Evolutionary conservation across 495 filamentous ascomycete genomes (phyloP), one percentile per base, ranked within the genome.

Genomic region (Penicillium bialowiezense): DNA sequence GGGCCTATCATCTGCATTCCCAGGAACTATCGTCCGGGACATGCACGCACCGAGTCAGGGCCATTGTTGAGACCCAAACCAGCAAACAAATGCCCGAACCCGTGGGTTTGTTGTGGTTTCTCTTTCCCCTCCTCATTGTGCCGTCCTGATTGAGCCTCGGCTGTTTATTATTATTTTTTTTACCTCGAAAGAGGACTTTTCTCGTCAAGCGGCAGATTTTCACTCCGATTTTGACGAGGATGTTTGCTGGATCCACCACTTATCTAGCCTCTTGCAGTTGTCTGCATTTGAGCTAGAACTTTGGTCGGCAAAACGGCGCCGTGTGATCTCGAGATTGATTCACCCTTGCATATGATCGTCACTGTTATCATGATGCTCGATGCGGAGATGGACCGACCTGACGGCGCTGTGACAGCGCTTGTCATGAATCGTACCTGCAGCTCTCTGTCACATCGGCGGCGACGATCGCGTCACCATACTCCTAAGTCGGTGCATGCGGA

Each of bases 341-440:
- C 52, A 40, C 51, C 58, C 54, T 60, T 60, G 54, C 58, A 55
- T 58, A 45, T 45, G 48, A 49, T 57, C 54, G 28, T 23, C 44
- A 35, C 47, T 19, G 40, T 13, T 39, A 47, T 49, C 49, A 44
- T 40, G 21, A 41, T 43, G 14, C 31, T 34, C 41, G 6, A 26
- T 55, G 43, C 29, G 51, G 46, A 51, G 32, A 37, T 46, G 21
- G 47, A 41, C 56, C 41, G 41, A 39, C 20, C 14, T 40, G 14
- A 13, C 10, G 21, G 28, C 20, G 26, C 23, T 21, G 47, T 19
- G 42, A 43, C 41, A 54, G 47, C 54, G 47, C 46, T 45, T 57
- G 46, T 50, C 57, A 60, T 60, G 48, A 46, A 47, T 42, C 50
- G 54, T 42, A 57, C 26, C 45, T 53, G 54, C 53, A 54, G 21